Base-by-base conservation (phyloP, 805 yeast species). In the Naumovozyma dairenensis region DNA sequence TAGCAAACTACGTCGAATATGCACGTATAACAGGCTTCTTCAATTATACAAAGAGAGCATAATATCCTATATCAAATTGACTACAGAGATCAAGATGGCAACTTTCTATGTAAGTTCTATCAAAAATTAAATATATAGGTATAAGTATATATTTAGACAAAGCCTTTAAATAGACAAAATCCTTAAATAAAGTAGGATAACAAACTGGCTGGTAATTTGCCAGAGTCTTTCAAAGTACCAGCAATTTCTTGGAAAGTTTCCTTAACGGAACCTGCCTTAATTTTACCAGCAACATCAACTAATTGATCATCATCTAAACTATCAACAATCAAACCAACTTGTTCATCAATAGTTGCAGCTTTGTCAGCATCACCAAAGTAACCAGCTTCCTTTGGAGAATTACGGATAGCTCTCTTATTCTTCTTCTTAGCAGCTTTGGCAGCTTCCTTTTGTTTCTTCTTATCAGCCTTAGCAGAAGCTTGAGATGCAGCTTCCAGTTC, bases 391-490 rank as follows among this genome's bases (percentile, higher is more conserved):
- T 87, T 85, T 46, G 76, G 84, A 38, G 86, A 69, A 49, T 65
- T 63, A 74, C 97, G 84, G 45, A 92, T 63, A 27, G 77, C 62
- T 70, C 94, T 80, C 79, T 83, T 84, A 68, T 83, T 82, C 82
- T 92, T 92, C 94, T 92, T 92, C 72, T 85, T 87, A 31, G 81
- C 81, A 42, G 67, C 67, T 64, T 77, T 76, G 34, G 96, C 96
- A 49, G 82, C 84, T 72, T 92, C 95, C 59, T 94, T 94, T 49
- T 89, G 80, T 71, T 89, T 94, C 73, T 89, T 89, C 51, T 85
- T 79, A 60, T 78, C 76, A 61, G 78, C 84, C 54, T 80, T 70
- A 42, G 71, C 73, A 37, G 67, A 72, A 19, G 74, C 69, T 33
- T 66, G 59, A 42, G 77, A 74, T 19, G 73, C 76, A 41, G 74